These are phyloP conservation scores for Penicillium sclerotiorum DNA, from an alignment of 2,329 filamentous ascomycete genomes.

Conservation along the genomic window DNA sequence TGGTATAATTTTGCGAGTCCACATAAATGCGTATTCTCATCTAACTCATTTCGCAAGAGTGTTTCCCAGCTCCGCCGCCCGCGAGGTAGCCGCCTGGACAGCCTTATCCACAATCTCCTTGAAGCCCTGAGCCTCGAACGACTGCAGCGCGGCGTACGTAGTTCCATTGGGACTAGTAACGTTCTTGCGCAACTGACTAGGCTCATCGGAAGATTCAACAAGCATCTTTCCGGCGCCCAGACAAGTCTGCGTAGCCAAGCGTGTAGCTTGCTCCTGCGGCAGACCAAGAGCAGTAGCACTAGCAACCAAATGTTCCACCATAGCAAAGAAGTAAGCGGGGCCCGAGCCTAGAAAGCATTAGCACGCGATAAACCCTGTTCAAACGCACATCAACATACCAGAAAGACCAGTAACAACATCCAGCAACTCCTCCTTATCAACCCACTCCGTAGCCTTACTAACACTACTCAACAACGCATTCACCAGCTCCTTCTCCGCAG, in stretches of 20 bases:
- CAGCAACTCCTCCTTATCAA: slow-evolving; percentile 35
- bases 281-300: slow-evolving; percentile 37
- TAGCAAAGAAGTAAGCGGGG: slow-evolving; percentile 41
- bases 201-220: slow-evolving; percentile 32
- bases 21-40: too few species aligned
- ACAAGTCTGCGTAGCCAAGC: slow-evolving; percentile 37
- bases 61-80: slow-evolving; percentile 35
- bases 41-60: neutral
- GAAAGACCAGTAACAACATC: slow-evolving; percentile 42
- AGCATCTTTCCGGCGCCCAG: slow-evolving; percentile 40
- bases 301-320: slow-evolving; percentile 38
- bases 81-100: slow-evolving; percentile 34
- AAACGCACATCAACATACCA: slow-evolving; percentile 23
- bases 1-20: too few species aligned
- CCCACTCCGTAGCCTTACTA: slow-evolving; percentile 39
- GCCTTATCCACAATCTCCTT: slow-evolving; percentile 36
- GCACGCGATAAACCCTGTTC: neutral
- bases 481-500: slow-evolving; percentile 35
- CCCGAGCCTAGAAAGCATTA: slow-evolving; percentile 31
- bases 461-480: slow-evolving; percentile 32
- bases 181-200: slow-evolving; percentile 38
- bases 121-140: slow-evolving; percentile 33
- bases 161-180: slow-evolving; percentile 41
- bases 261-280: slow-evolving; percentile 36
- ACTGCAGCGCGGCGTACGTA: slow-evolving; percentile 36